Conservation (phyloP, 805 yeast genomes). For the Debaryomyces tyrocola region DNA sequence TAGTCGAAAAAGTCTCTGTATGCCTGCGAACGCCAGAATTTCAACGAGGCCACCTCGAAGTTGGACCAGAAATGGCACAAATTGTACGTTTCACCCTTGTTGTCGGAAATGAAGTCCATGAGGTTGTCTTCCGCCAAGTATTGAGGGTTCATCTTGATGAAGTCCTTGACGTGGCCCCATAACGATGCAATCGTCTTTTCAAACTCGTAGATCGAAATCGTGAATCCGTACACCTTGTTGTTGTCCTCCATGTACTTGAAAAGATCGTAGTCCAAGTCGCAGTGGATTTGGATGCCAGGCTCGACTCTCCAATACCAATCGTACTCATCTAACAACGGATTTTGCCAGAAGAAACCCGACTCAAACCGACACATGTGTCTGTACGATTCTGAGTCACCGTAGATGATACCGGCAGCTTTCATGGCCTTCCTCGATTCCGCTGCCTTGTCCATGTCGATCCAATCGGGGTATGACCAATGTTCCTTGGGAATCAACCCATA, state of each 20-base stretch:
- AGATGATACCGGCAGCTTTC: constrained; percentile 58
- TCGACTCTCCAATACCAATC: constrained; percentile 96
- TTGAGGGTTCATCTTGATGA: constrained; percentile 59
- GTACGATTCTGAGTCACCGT: constrained; percentile 74
- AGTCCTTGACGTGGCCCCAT: constrained; percentile 75
- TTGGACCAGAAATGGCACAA: constrained; percentile 92
- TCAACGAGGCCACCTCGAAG: constrained; percentile 76
- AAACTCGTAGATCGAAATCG: constrained; percentile 80
- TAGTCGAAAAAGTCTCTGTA: constrained; percentile 69
- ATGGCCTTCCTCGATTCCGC: constrained; percentile 58
- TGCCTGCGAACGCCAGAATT: constrained; percentile 73
- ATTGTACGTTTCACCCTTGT: constrained; percentile 68
- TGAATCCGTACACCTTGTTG: constrained; percentile 82
- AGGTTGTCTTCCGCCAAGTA: constrained; percentile 62
- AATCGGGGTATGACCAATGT: constrained; percentile 85
- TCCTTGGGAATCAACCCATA: constrained; percentile 81
- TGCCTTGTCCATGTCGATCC: constrained; percentile 78
- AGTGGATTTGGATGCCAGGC: constrained; percentile 76
- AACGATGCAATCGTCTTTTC: constrained; percentile 81
- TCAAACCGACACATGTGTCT: constrained; percentile 94
- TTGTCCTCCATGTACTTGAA: constrained; percentile 76
- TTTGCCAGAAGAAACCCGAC: constrained; percentile 86
- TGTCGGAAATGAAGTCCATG: constrained; percentile 68
- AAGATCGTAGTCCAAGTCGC: constrained; percentile 87
- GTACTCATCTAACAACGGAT: constrained; percentile 69